A percentile compares a stretch with the other conserved stretches of the same genome.
Conservation (phyloP, 345 rosid species). For the Murraya koenigii region DNA sequence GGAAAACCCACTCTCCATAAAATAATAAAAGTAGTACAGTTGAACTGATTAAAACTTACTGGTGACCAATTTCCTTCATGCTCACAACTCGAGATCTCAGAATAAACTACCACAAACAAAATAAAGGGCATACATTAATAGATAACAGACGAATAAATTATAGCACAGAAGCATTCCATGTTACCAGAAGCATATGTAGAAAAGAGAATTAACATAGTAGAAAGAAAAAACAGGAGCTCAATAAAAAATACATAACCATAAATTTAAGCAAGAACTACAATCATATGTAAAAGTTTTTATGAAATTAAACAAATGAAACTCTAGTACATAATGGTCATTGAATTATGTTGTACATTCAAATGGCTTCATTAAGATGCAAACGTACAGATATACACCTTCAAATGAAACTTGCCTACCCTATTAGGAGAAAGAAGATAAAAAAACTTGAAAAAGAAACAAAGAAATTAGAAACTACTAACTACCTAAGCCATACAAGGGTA, state of each 20-base stretch:
- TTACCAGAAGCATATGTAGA: not conserved
- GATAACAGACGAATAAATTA: not conserved
- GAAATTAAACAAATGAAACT: slow-evolving; percentile 4
- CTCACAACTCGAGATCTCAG: not conserved
- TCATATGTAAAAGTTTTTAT: not conserved
- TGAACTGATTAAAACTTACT: not conserved
- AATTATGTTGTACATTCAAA: slow-evolving; percentile 15
- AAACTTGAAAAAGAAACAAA: not conserved
- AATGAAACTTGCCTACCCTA: slow-evolving; percentile 5
- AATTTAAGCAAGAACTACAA: not conserved
- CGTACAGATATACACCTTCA: slow-evolving; percentile 16
- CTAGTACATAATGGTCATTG: slow-evolving; percentile 8
- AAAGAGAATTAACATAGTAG: not conserved
- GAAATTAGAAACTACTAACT: slow-evolving; percentile 15
- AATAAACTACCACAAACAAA: not conserved
- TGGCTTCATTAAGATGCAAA: slow-evolving; percentile 5
- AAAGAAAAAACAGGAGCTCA: not conserved
- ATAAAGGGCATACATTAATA: not conserved
- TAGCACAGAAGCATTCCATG: not conserved
- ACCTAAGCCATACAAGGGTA: slow-evolving; percentile 15
- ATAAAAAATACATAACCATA: not conserved
- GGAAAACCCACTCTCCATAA: not conserved
- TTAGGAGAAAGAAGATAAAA: not conserved
- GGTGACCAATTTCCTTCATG: not conserved
- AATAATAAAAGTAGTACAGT: not conserved